Evolutionary conservation across 73 alveolate genomes (phyloP).

Genomic region (Tetrahymena thermophila): DNA sequence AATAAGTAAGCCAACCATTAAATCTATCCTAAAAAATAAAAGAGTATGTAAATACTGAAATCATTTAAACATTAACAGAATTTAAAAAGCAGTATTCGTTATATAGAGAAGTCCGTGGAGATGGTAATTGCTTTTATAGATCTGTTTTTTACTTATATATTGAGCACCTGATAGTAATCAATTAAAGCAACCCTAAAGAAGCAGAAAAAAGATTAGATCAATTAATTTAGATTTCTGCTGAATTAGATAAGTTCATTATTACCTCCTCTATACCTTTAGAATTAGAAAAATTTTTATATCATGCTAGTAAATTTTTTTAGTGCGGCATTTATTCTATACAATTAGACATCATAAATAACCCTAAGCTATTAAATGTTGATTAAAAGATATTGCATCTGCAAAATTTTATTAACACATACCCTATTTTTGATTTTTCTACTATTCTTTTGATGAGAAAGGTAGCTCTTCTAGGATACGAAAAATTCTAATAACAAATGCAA

Average conservation of each 20-base stretch:
- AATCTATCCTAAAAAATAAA: neutral
- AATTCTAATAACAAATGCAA: neutral
- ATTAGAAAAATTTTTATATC: neutral
- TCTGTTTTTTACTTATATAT: neutral
- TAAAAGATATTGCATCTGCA: neutral
- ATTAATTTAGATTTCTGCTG: neutral
- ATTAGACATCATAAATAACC: neutral
- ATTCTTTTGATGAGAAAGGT: neutral
- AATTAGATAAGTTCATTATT: neutral
- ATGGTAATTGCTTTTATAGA: neutral
- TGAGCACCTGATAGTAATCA: neutral
- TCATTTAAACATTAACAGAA: neutral
- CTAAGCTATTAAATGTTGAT: neutral
- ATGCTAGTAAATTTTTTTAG: neutral
- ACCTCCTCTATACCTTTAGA: neutral
- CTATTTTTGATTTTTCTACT: neutral
- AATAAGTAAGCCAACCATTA: neutral
- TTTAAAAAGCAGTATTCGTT: neutral
- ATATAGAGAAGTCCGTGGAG: neutral
- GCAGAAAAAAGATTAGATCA: neutral
- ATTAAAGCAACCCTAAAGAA: neutral
- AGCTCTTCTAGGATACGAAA: neutral
- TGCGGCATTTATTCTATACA: neutral
- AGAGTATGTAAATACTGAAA: neutral
- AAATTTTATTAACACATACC: neutral